Conservation (phyloP, 805 yeast species). For the Candida ulmi region DNA sequence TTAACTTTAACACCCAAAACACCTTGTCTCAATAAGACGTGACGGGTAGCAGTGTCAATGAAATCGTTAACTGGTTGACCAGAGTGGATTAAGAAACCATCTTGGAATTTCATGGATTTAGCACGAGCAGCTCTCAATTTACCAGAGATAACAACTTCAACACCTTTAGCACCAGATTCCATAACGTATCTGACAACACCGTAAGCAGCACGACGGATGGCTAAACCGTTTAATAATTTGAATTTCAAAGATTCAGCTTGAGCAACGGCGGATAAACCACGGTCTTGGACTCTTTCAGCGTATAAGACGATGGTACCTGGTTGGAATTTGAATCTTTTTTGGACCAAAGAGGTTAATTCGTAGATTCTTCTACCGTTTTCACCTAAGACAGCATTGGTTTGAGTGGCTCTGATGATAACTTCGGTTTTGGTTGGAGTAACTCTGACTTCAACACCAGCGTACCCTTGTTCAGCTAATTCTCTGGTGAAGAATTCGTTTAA, state of each 20-base stretch:
- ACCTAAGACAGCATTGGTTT: conserved; percentile 98
- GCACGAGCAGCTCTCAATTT: conserved; percentile 99
- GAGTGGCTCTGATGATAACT: conserved; percentile 97
- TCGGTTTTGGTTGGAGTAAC: conserved; percentile 97
- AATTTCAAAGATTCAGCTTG: conserved; percentile 99
- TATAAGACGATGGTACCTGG: conserved; percentile 90
- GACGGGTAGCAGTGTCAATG: conserved; percentile 98
- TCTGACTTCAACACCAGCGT: conserved; percentile 99
- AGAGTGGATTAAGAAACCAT: conserved; percentile 99
- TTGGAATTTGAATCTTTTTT: conserved; percentile 96
- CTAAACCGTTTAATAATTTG: conserved; percentile 97
- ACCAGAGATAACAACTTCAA: conserved; percentile 99
- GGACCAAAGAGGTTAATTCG: conserved; percentile 94
- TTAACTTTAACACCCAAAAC: conserved; percentile 99
- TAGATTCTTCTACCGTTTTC: conserved; percentile 99
- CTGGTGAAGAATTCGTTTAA: conserved; percentile 99
- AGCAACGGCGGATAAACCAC: conserved; percentile 99
- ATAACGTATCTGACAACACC: conserved; percentile 99
- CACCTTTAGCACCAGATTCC: conserved; percentile 99
- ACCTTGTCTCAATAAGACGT: conserved; percentile 99
- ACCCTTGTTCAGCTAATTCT: conserved; percentile 99
- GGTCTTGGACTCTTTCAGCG: conserved; percentile 99
- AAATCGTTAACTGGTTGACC: conserved; percentile 99
- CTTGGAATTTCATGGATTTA: conserved; percentile 99
- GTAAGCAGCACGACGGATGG: conserved; percentile 99